Base-by-base conservation (phyloP, 2,329 filamentous ascomycete species). In the Herpotrichia juniperi region DNA sequence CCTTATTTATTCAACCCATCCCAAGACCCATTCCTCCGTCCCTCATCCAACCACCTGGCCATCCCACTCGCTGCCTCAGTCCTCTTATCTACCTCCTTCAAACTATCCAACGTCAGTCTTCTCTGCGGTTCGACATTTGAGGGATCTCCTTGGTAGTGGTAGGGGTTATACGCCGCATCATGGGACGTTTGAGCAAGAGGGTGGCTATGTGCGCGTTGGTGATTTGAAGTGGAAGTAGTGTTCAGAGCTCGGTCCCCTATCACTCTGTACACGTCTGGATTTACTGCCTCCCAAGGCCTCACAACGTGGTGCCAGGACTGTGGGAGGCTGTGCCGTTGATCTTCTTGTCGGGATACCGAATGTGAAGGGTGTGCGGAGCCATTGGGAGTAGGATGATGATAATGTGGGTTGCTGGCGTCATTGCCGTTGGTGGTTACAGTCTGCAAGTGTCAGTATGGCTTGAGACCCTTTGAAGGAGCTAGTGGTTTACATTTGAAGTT, bases 291-390 rank as follows among this genome's bases (percentile, higher is more conserved):
- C 58, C 58, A 56, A 4, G 48, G 40, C 4, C 58, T 52, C 8
- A 55, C 46, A 12, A 56, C 43, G 21, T 39, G 14, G 11, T 51
- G 46, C 55, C 53, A 61, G 19, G 37, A 40, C 37, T 40, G 37
- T 4, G 37, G 5, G 14, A 11, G 3, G 19, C 3, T 6, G 14
- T 53, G 39, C n/a, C 42, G 46, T 10, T 24, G 43, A 26, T 40
- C 2, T 12, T 48, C 17, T 2, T 31, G 42, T 24, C 46, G 25
- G 7, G 39, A n/a, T 9, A 17, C 37, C 30, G 32, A n/a, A 26
- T 21, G 28, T 10, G 14, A 16, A 12, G 25, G 6, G 22, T 40
- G 24, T 44, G 37, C n/a, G 35, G 40, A 37, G 12, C 8, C 10
- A 14, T 49, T 31, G 16, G 37, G 16, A 34, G 28, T 8, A 42